These are phyloP conservation scores for Arabis hirsuta DNA, from an alignment of 345 rosid genomes.

Conservation along the genomic window DNA sequence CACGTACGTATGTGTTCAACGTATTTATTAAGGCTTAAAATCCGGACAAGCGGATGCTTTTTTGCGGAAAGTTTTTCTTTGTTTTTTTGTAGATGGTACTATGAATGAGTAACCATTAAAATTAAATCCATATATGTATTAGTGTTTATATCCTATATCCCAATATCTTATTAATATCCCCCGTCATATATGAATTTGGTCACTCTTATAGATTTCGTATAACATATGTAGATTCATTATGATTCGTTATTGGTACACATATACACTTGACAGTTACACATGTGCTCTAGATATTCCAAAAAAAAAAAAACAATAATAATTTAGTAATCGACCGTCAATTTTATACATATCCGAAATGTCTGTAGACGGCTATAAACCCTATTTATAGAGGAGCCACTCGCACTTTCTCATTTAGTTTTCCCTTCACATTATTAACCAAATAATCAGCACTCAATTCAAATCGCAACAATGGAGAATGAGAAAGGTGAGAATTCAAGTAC, in stretches of 20 bases:
- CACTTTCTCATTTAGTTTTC: not conserved
- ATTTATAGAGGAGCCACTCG: constrained; percentile 25
- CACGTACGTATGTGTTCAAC: not conserved
- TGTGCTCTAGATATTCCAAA: constrained; percentile 18
- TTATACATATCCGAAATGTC: not conserved
- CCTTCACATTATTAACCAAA: not conserved
- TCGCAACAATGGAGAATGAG: constrained; percentile 42
- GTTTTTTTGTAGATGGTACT: constrained; percentile 30
- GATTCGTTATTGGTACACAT: constrained; percentile 22
- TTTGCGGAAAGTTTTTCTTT: constrained; percentile 32
- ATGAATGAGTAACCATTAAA: constrained; percentile 24
- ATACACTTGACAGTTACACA: constrained; percentile 27
- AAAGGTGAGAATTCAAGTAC: constrained; percentile 38
- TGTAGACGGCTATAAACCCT: constrained; percentile 29
- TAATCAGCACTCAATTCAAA: not conserved
- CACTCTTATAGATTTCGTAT: constrained; percentile 19
- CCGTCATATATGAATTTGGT: constrained; percentile 37
- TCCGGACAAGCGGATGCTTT: constrained; percentile 42
- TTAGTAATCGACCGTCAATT: constrained; percentile 16
- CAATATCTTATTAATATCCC: constrained; percentile 27
- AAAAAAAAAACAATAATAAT: constrained; percentile 11
- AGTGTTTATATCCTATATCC: constrained; percentile 7
- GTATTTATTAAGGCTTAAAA: constrained; percentile 33
- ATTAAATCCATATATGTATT: not conserved
- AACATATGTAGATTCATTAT: constrained; percentile 13